Conservation (phyloP, 2,329 filamentous ascomycete species). For the Fusarium virguliforme region DNA sequence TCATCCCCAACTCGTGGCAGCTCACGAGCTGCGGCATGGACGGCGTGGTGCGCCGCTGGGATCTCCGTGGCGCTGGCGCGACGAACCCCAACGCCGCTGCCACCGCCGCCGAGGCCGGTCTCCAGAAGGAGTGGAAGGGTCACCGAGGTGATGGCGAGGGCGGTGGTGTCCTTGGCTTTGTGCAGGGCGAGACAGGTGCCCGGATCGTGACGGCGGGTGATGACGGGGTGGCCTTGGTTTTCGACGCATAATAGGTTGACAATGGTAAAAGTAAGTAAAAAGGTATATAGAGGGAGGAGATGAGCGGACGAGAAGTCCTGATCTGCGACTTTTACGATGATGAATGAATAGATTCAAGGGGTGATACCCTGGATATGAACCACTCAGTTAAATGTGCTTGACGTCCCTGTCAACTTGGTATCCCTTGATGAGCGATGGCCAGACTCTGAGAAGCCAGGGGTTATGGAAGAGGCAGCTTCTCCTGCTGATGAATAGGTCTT, state of each 20-base stretch:
- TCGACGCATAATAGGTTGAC: conserved; percentile 65
- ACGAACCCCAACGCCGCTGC: conserved; percentile 52
- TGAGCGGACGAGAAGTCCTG: conserved; percentile 34
- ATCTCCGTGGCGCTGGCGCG: conserved; percentile 69
- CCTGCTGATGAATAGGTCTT: neutral
- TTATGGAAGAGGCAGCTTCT: neutral
- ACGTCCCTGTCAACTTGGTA: neutral
- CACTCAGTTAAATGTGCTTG: neutral
- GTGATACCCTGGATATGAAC: conserved; percentile 45
- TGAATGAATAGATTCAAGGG: conserved; percentile 48
- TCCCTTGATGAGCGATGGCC: neutral
- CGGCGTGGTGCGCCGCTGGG: conserved; percentile 91
- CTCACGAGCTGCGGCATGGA: conserved; percentile 94
- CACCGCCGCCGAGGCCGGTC: conserved; percentile 70
- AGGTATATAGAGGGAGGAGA: conserved; percentile 31
- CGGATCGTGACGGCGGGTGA: conserved; percentile 92
- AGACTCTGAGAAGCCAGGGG: too few relatives aligned
- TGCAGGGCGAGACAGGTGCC: conserved; percentile 82
- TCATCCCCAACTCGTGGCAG: conserved; percentile 78
- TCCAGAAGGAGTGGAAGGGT: conserved; percentile 91
- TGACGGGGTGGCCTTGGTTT: conserved; percentile 80
- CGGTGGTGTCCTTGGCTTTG: conserved; percentile 91
- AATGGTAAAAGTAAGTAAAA: conserved; percentile 23
- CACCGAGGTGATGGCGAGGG: conserved; percentile 89
- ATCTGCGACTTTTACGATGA: conserved; percentile 46